Evolutionary conservation across 352 stramenopile genomes (phyloP).

Genomic region (Phytophthora capsici): DNA sequence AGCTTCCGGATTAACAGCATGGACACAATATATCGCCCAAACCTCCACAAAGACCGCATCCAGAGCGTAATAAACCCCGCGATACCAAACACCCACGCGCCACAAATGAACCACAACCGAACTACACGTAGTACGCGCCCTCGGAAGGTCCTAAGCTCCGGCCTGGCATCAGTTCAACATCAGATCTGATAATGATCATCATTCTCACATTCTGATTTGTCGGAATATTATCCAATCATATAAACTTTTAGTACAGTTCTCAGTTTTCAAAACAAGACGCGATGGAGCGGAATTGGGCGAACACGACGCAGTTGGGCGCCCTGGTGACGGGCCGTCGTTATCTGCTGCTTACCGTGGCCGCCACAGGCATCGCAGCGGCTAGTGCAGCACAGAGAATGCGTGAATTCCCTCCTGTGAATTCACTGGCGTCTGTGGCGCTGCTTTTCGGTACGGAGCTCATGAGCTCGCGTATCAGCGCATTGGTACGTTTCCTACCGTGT

Average conservation of each 20-base stretch:
- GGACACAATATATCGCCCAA: conserved; percentile 14
- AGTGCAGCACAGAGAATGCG: conserved; percentile 51
- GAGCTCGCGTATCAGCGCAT: conserved; percentile 58
- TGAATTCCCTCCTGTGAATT: conserved; percentile 17
- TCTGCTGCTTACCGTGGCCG: conserved; percentile 64
- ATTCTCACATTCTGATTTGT: conserved; percentile 6
- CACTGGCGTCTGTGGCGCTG: conserved; percentile 4
- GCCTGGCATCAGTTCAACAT: conserved; percentile 9
- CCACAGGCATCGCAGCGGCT: conserved; percentile 59
- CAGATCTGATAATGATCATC: conserved; percentile 6
- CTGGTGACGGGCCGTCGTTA: conserved; percentile 66
- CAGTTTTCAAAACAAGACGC: background rate
- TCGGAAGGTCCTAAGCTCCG: conserved; percentile 10
- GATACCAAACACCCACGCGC: conserved; percentile 34
- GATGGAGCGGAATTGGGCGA: conserved; percentile 19
- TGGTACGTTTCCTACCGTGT: conserved; percentile 43
- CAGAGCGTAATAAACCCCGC: conserved; percentile 17
- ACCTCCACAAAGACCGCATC: background rate
- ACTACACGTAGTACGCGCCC: conserved; percentile 4
- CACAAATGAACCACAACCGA: conserved; percentile 21
- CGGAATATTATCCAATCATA: conserved; percentile 13
- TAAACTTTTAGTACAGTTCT: too few relatives aligned
- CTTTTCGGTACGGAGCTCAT: conserved; percentile 57
- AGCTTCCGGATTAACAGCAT: too few relatives aligned
- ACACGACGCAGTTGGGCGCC: conserved; percentile 35